Conservation (phyloP, 768 basidiomycete genomes). For the Xerocomus brunneocitrinus region DNA sequence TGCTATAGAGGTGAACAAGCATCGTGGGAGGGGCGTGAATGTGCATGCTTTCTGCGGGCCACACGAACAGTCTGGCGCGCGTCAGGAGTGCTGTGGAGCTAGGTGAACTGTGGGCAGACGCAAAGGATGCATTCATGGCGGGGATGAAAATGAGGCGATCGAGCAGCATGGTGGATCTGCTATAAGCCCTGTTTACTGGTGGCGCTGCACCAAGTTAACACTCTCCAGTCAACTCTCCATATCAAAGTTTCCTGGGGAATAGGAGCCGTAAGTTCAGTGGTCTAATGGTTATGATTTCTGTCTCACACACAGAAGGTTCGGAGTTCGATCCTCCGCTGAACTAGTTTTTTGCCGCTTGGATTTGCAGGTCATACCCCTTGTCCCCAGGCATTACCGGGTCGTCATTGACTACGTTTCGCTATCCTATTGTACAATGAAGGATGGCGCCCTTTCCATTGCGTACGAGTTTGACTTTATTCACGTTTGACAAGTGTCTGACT, state of each 20-base stretch:
- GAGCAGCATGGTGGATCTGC: too few species aligned
- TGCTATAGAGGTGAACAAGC: too few species aligned
- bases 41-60: too few species aligned
- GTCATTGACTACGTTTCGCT: background rate
- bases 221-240: too few species aligned
- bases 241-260: background rate
- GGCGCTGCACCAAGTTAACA: background rate
- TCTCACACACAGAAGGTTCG: constrained; percentile 37
- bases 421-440: constrained; percentile 16
- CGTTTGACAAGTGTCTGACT: background rate
- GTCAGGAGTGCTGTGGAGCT: too few species aligned
- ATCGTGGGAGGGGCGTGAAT: too few species aligned
- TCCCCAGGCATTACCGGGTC: too few species aligned
- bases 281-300: constrained; percentile 38
- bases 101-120: too few species aligned
- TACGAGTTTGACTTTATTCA: constrained; percentile 6
- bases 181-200: background rate
- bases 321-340: constrained; percentile 36
- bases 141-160: too few species aligned
- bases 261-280: constrained; percentile 26
- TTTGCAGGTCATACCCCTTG: background rate
- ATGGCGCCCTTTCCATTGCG: constrained; percentile 29
- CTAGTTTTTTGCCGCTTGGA: constrained; percentile 19
- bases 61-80: too few species aligned
- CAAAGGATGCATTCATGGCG: too few species aligned